Evolutionary conservation across 2,329 filamentous ascomycete genomes (phyloP).

Genomic region (Fusarium sp.): DNA sequence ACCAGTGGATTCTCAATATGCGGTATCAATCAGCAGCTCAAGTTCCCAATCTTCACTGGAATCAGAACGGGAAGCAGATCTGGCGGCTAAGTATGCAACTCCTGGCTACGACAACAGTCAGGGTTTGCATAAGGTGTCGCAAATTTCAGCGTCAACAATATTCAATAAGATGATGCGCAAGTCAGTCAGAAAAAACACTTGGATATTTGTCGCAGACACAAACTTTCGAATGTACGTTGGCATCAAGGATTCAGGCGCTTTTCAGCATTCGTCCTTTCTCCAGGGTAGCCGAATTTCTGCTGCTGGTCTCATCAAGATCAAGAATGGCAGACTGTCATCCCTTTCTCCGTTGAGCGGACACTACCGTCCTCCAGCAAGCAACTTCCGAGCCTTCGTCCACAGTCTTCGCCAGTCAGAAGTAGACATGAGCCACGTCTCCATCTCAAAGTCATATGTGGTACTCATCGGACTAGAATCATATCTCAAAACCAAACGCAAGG

Average conservation of each 20-base stretch:
- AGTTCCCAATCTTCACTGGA: constrained; percentile 55
- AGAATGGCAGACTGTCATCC: constrained; percentile 79
- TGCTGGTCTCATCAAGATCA: constrained; percentile 87
- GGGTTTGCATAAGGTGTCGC: constrained; percentile 65
- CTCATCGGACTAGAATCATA: constrained; percentile 87
- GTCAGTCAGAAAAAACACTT: constrained; percentile 85
- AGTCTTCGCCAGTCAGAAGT: constrained; percentile 78
- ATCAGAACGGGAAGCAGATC: constrained; percentile 67
- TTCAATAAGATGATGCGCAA: constrained; percentile 83
- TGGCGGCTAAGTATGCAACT: constrained; percentile 73
- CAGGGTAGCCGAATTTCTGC: constrained; percentile 84
- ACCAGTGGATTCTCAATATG: constrained; percentile 11
- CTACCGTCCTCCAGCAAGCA: constrained; percentile 84
- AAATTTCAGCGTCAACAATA: constrained; percentile 77
- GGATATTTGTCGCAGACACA: constrained; percentile 93
- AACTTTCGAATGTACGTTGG: constrained; percentile 87
- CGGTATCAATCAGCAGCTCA: constrained; percentile 43
- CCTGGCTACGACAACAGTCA: constrained; percentile 71
- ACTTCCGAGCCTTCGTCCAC: constrained; percentile 84
- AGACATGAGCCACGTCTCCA: constrained; percentile 82
- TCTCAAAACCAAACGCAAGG: constrained; percentile 72
- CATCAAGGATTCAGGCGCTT: constrained; percentile 88
- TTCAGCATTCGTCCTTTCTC: constrained; percentile 91
- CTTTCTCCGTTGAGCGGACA: constrained; percentile 81
- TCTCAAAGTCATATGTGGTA: constrained; percentile 84